Conservation (phyloP, 495 filamentous ascomycete genomes). For the Trichoderma reesei region DNA sequence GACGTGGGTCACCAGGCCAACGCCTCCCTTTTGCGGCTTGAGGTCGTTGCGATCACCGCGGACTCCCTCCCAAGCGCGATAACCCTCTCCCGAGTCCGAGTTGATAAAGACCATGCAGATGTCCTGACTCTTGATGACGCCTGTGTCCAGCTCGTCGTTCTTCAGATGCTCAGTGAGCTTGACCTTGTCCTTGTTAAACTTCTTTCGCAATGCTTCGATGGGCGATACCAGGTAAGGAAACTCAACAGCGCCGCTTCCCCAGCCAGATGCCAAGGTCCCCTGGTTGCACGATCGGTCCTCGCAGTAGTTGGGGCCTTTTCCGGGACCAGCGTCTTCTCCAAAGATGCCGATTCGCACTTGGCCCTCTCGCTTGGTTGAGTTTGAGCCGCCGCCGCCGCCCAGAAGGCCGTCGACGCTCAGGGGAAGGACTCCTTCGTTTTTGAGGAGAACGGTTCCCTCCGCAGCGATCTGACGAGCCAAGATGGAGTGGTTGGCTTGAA, state of each 20-base stretch:
- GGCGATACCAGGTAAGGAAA: slow-evolving; percentile 76
- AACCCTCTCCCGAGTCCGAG: slow-evolving; percentile 56
- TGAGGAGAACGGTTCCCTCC: slow-evolving; percentile 79
- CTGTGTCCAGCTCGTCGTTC: slow-evolving; percentile 36
- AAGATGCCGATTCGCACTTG: slow-evolving; percentile 63
- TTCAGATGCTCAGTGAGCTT: slow-evolving; percentile 49
- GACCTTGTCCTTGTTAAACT: slow-evolving; percentile 51
- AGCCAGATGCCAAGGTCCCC: slow-evolving; percentile 76
- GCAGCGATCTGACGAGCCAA: slow-evolving; percentile 65
- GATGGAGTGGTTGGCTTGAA: slow-evolving; percentile 57
- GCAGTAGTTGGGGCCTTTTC: slow-evolving; percentile 65
- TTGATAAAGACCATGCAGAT: slow-evolving; percentile 61
- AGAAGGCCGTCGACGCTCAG: slow-evolving; percentile 44
- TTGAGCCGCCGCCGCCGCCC: slow-evolving; percentile 19
- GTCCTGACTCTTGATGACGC: slow-evolving; percentile 43
- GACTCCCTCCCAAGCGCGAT: slow-evolving; percentile 49
- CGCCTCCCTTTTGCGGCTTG: slow-evolving; percentile 65
- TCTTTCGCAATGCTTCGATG: slow-evolving; percentile 49
- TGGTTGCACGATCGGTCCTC: slow-evolving; percentile 69
- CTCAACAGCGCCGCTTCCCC: slow-evolving; percentile 84
- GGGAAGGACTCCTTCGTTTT: slow-evolving; percentile 61
- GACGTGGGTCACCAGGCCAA: slow-evolving; percentile 60
- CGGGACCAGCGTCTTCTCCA: slow-evolving; percentile 72
- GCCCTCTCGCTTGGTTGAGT: slow-evolving; percentile 19
- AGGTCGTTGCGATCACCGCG: slow-evolving; percentile 79